Evolutionary conservation across 495 filamentous ascomycete genomes (phyloP).

Genomic region (Neurospora africana): DNA sequence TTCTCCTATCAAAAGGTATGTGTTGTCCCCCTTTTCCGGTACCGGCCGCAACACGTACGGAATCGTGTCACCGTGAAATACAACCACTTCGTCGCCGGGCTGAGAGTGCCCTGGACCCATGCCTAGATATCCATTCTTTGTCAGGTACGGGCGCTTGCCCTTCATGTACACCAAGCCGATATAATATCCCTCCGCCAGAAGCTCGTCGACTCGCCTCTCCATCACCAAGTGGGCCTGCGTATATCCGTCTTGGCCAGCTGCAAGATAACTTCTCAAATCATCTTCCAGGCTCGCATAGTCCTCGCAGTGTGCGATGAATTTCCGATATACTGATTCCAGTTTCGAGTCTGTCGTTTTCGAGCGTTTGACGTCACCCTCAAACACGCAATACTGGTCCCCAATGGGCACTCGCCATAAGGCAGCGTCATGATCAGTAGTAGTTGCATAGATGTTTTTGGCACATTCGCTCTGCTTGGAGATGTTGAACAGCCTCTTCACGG

Average conservation of each 20-base stretch:
- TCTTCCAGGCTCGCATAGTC: background rate
- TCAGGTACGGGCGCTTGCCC: slow-evolving; percentile 3
- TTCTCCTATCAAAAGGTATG: slow-evolving; percentile 4
- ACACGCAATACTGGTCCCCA: background rate
- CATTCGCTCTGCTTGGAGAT: background rate
- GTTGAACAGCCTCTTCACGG: background rate
- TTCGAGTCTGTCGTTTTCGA: background rate
- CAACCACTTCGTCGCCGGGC: slow-evolving; percentile 7
- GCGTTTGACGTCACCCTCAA: background rate
- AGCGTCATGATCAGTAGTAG: background rate
- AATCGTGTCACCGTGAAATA: slow-evolving; percentile 6
- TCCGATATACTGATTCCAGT: background rate
- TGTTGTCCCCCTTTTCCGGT: background rate
- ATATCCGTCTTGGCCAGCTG: background rate
- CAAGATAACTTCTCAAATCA: fast-evolving
- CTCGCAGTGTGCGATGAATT: background rate
- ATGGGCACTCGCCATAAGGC: background rate
- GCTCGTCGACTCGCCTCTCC: background rate
- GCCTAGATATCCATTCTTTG: slow-evolving; percentile 5
- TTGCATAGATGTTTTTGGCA: background rate
- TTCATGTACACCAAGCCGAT: background rate
- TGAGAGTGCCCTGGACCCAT: slow-evolving; percentile 1
- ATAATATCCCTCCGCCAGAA: background rate
- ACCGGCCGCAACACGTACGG: slow-evolving; percentile 8
- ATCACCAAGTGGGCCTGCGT: background rate